These are phyloP conservation scores for Boletus tomentosulus DNA, from an alignment of 768 basidiomycete genomes.

Conservation along the genomic window DNA sequence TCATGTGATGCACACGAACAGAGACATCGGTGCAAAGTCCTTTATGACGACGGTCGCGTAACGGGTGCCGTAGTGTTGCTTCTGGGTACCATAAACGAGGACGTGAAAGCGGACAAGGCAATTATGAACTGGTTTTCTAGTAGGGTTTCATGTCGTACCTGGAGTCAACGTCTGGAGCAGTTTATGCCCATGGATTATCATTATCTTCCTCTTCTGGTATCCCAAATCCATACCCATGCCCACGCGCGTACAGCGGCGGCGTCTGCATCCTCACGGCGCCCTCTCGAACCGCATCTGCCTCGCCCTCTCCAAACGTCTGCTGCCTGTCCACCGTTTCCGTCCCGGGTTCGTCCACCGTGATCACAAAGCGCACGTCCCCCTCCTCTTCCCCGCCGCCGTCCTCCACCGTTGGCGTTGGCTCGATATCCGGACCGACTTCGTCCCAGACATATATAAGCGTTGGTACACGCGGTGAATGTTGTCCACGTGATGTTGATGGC, in stretches of 20 bases:
- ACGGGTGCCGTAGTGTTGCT: no score
- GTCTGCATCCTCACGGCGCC: slow-evolving; percentile 15
- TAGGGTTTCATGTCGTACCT: no score
- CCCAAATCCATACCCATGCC: slow-evolving; percentile 5
- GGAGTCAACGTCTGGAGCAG: neutral
- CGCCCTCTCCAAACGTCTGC: neutral
- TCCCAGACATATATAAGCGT: slow-evolving; percentile 28
- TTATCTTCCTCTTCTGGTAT: slow-evolving; percentile 15
- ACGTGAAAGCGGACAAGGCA: no score
- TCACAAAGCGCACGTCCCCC: slow-evolving; percentile 1
- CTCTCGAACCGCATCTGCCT: neutral
- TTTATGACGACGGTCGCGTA: no score
- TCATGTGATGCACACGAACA: no score
- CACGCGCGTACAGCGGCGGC: slow-evolving; percentile 15
- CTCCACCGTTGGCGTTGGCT: neutral
- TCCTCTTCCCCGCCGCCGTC: neutral
- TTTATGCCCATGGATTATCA: slow-evolving; percentile 26
- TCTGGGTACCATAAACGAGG: no score
- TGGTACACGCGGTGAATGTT: slow-evolving; percentile 17
- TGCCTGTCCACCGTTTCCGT: neutral
- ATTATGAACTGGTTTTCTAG: no score
- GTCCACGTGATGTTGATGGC: slow-evolving; percentile 11
- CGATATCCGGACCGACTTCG: neutral
- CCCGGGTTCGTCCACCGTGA: slow-evolving; percentile 1
- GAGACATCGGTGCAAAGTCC: no score